Percentiles rank a stretch among this genome's conserved stretches.
Conservation (phyloP, 495 filamentous ascomycete species). For the Hyaloscypha variabilis region DNA sequence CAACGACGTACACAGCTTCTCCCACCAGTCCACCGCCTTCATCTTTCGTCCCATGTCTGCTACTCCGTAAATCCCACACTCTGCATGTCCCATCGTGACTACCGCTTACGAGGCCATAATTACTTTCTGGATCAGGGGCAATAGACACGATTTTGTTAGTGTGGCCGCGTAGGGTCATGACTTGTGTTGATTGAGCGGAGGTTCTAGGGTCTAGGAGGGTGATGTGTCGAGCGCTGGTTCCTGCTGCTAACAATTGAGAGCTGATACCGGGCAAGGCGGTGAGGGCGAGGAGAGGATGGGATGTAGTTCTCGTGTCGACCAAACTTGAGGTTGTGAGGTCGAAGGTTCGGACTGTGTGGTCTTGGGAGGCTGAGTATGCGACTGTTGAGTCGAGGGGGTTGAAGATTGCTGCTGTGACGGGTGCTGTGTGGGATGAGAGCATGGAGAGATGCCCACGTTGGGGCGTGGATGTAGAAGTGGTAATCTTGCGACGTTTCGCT, state of each 20-base stretch:
- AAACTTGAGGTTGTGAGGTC: conserved; percentile 77
- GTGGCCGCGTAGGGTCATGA: conserved; percentile 89
- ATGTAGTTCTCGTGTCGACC: conserved; percentile 78
- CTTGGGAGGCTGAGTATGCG: conserved; percentile 85
- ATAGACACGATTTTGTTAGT: conserved; percentile 78
- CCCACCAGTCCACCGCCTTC: conserved; percentile 64
- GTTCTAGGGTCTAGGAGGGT: conserved; percentile 87
- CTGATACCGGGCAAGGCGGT: conserved; percentile 31
- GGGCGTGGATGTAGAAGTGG: conserved; percentile 61
- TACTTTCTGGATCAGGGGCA: conserved; percentile 68
- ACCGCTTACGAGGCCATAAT: conserved; percentile 79
- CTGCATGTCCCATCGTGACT: conserved; percentile 88
- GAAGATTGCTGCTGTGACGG: conserved; percentile 78
- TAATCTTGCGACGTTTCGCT: conserved; percentile 78
- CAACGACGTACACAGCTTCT: conserved; percentile 79
- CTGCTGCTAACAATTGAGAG: conserved; percentile 76
- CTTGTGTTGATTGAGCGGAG: conserved; percentile 68
- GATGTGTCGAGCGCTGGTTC: conserved; percentile 84
- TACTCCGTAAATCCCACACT: conserved; percentile 87
- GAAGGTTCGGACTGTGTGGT: conserved; percentile 88
- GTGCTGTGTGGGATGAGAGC: conserved; percentile 68
- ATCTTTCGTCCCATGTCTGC: conserved; percentile 63
- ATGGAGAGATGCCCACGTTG: conserved; percentile 80
- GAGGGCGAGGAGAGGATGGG: conserved; percentile 78
- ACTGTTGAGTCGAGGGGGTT: conserved; percentile 82